Evolutionary conservation across 768 basidiomycete genomes (phyloP).

Genomic region (Amylocystis lapponica): DNA sequence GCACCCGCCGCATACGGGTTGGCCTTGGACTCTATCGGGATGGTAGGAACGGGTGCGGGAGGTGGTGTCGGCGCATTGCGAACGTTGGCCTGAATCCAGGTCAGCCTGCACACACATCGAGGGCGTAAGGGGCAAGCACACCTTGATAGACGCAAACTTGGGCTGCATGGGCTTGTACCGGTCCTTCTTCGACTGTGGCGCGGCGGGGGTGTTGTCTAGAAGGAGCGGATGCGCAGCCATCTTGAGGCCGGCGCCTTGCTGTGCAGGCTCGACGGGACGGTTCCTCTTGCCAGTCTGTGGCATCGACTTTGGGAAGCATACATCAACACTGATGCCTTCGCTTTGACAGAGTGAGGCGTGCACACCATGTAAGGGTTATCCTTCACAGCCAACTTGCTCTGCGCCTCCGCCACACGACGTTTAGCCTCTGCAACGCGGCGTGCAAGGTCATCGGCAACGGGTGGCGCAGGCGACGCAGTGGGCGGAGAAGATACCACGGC

Average conservation of each 20-base stretch:
- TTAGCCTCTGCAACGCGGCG: slow-evolving; percentile 82
- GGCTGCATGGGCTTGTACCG: slow-evolving; percentile 98
- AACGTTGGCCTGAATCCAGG: slow-evolving; percentile 53
- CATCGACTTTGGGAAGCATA: slow-evolving; percentile 35
- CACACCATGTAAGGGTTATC: slow-evolving; percentile 85
- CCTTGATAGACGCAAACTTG: slow-evolving; percentile 95
- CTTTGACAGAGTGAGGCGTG: not conserved
- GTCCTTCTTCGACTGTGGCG: slow-evolving; percentile 78
- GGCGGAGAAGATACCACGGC: slow-evolving; percentile 12
- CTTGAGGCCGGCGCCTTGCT: slow-evolving; percentile 78
- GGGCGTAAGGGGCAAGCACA: slow-evolving; percentile 20
- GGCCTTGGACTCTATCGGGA: slow-evolving; percentile 36
- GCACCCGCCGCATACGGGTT: slow-evolving; percentile 75
- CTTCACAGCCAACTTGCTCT: slow-evolving; percentile 66
- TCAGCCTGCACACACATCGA: slow-evolving; percentile 5
- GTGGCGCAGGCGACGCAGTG: slow-evolving; percentile 34
- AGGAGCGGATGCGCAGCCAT: slow-evolving; percentile 89
- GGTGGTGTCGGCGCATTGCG: slow-evolving; percentile 68
- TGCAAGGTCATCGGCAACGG: slow-evolving; percentile 56
- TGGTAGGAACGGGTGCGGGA: slow-evolving; percentile 31
- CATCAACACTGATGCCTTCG: not conserved
- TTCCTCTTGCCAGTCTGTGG: slow-evolving; percentile 49
- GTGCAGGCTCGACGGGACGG: slow-evolving; percentile 55
- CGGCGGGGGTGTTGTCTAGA: slow-evolving; percentile 55
- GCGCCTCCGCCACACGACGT: slow-evolving; percentile 76